Conservation (phyloP, 2,329 filamentous ascomycete genomes). For the Arthrinium phaeospermum region DNA sequence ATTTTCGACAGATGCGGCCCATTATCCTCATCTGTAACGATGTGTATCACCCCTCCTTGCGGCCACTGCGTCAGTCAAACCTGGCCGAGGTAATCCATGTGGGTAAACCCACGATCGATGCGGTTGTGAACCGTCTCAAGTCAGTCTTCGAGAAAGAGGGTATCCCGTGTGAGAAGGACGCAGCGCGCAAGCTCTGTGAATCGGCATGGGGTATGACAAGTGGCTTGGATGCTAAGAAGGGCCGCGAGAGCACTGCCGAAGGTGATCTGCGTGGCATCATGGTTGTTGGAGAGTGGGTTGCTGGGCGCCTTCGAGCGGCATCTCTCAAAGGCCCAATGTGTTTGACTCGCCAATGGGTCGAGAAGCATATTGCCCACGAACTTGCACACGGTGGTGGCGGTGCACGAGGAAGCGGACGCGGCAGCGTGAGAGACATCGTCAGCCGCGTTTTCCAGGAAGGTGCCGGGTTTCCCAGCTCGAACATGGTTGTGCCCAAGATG, state of each 20-base stretch:
- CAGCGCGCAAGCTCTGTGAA: conserved; percentile 83
- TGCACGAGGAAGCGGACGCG: conserved; percentile 73
- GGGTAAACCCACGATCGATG: conserved; percentile 85
- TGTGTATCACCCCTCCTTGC: conserved; percentile 87
- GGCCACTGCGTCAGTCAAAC: conserved; percentile 82
- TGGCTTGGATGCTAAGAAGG: conserved; percentile 71
- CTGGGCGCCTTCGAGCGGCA: conserved; percentile 67
- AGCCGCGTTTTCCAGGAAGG: conserved; percentile 80
- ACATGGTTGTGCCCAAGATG: conserved; percentile 45
- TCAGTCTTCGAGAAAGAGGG: conserved; percentile 87
- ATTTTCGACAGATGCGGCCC: conserved; percentile 85
- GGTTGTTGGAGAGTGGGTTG: conserved; percentile 89
- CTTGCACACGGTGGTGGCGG: conserved; percentile 74
- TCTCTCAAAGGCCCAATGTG: conserved; percentile 47
- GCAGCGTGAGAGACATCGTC: conserved; percentile 76
- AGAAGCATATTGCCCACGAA: conserved; percentile 71
- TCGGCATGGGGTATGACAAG: conserved; percentile 80
- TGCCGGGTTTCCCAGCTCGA: conserved; percentile 73
- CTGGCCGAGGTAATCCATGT: conserved; percentile 91
- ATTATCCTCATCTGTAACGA: conserved; percentile 97
- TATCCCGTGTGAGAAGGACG: conserved; percentile 86
- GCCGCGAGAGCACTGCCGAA: conserved; percentile 70
- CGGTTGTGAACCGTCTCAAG: conserved; percentile 82
- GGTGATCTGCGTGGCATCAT: conserved; percentile 82
- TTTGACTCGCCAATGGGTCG: conserved; percentile 78